Conservation (phyloP, 768 basidiomycete genomes). For the Rhodocollybia butyracea region DNA sequence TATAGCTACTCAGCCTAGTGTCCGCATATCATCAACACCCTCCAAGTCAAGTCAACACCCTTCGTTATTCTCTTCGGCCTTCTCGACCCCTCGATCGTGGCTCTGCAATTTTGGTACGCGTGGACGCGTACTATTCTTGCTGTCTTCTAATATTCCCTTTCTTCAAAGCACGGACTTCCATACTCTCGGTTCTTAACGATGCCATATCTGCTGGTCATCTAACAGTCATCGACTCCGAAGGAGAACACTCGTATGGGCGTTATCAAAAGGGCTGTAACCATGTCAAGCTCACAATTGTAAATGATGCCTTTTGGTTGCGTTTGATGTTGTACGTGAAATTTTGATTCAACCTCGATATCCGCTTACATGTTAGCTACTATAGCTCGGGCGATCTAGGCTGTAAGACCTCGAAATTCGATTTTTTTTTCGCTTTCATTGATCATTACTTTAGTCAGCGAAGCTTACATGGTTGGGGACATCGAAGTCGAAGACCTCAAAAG, state of each 20-base stretch:
- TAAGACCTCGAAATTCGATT: slow-evolving; percentile 28
- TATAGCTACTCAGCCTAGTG: slow-evolving; percentile 29
- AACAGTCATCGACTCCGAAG: slow-evolving; percentile 59
- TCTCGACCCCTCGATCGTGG: slow-evolving; percentile 48
- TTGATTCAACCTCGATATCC: slow-evolving; percentile 6
- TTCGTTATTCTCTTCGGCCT: slow-evolving; percentile 40
- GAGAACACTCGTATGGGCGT: slow-evolving; percentile 55
- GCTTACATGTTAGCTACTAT: slow-evolving; percentile 23
- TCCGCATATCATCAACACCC: slow-evolving; percentile 39
- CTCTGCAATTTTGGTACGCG: slow-evolving; percentile 44
- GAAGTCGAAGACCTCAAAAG: slow-evolving; percentile 57
- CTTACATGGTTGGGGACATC: slow-evolving; percentile 70
- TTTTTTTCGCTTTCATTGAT: background rate
- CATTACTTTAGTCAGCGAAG: slow-evolving; percentile 58
- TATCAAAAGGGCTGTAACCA: slow-evolving; percentile 59
- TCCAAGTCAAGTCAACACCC: slow-evolving; percentile 38
- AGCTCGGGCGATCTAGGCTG: slow-evolving; percentile 65
- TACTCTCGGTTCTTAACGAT: slow-evolving; percentile 54
- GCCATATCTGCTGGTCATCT: slow-evolving; percentile 59
- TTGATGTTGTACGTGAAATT: slow-evolving; percentile 48
- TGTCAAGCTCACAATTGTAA: slow-evolving; percentile 53
- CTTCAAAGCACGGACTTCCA: slow-evolving; percentile 52
- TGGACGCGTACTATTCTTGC: background rate
- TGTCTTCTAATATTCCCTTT: background rate
- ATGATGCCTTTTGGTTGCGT: slow-evolving; percentile 67